phyloP scores from a whole-genome alignment of 2,329 filamentous ascomycete species.

The Macroventuria anomochaeta region DNA sequence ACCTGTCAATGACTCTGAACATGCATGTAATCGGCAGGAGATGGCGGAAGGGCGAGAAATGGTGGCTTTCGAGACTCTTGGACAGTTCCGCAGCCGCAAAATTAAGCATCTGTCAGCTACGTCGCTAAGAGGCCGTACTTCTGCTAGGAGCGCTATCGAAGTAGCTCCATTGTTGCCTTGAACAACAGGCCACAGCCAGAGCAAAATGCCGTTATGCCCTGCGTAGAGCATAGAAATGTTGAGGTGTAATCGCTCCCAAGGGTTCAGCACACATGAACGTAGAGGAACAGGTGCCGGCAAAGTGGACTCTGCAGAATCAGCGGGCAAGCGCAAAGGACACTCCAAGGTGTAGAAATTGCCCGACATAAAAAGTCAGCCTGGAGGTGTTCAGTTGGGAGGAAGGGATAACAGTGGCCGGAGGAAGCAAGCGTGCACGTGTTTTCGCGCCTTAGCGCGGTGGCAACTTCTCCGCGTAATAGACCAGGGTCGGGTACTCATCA shows the following conservation, averaged over 20 bases:
- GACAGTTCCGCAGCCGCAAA: neutral
- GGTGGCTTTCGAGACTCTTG: neutral
- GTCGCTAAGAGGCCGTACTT: neutral
- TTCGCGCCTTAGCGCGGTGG: conserved; percentile 12
- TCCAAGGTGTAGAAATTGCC: neutral
- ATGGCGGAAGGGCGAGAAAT: neutral
- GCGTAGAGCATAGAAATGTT: no score
- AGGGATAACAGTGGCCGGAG: neutral
- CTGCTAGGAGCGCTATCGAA: neutral
- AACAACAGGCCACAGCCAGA: neutral
- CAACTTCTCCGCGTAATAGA: neutral
- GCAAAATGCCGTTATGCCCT: no score
- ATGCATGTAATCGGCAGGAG: neutral
- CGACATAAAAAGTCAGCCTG: neutral
- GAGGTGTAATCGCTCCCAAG: no score
- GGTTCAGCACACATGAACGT: no score
- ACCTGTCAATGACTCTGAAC: neutral
- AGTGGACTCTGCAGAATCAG: no score
- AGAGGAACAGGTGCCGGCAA: no score
- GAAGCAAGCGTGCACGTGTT: conserved; percentile 4
- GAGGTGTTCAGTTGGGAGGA: neutral
- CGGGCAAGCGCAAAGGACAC: no score
- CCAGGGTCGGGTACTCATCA: neutral
- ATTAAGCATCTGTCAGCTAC: conserved; percentile 2
- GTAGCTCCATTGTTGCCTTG: no score